These are phyloP conservation scores for Aegilops longissima DNA, from an alignment of 176 grass and related monocot genomes.

Conservation along the genomic window DNA sequence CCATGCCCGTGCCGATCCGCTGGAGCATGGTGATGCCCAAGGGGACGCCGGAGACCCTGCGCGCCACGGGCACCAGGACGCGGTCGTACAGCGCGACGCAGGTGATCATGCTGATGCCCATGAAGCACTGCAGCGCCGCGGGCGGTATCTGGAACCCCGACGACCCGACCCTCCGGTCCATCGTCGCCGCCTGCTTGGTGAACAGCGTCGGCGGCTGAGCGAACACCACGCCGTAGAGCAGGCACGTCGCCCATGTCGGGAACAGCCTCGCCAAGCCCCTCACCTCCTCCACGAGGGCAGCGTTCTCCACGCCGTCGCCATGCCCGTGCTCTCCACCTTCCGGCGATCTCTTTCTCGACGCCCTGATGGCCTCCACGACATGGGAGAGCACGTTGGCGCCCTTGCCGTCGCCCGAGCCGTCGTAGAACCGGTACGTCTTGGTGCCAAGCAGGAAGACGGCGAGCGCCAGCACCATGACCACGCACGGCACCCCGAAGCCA, in stretches of 20 bases:
- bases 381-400: not conserved
- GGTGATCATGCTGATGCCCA: conserved; percentile 4
- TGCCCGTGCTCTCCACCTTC: not conserved
- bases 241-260: conserved; percentile 46
- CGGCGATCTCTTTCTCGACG: not conserved
- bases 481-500: conserved; percentile 53
- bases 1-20: conserved; percentile 52
- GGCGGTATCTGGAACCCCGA: conserved; percentile 40
- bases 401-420: not conserved
- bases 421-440: conserved; percentile 47
- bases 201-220: conserved; percentile 43
- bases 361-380: not conserved
- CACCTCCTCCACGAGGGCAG: not conserved
- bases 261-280: conserved; percentile 31
- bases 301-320: not conserved
- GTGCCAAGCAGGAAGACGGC: conserved; percentile 52
- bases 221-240: conserved; percentile 41
- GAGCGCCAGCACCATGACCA: conserved; percentile 45
- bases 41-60: not conserved
- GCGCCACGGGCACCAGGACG: conserved; percentile 40
- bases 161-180: conserved; percentile 30
- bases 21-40: conserved; percentile 58
- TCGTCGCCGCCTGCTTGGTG: conserved; percentile 49
- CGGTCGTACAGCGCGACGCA: conserved; percentile 48
- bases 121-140: conserved; percentile 49